These are phyloP conservation scores for Daldinia vernicosa DNA, from an alignment of 495 filamentous ascomycete species.

Conservation along the genomic window DNA sequence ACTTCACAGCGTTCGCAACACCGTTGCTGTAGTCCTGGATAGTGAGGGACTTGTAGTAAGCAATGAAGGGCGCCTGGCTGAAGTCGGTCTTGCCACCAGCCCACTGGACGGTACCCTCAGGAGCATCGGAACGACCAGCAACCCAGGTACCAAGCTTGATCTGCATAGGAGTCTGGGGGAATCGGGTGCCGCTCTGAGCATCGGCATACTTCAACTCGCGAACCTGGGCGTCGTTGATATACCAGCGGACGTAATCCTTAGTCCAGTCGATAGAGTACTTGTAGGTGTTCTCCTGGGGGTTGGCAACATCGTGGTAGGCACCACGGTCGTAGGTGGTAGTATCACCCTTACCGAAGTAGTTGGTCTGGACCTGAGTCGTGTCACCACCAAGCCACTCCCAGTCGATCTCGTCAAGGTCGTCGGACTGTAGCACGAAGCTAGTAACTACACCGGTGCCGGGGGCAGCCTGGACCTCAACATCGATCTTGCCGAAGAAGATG, in stretches of 20 bases:
- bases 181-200: slow-evolving; percentile 69
- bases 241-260: slow-evolving; percentile 77
- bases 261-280: slow-evolving; percentile 94
- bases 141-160: slow-evolving; percentile 89
- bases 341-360: slow-evolving; percentile 96
- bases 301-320: slow-evolving; percentile 67
- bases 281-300: slow-evolving; percentile 73
- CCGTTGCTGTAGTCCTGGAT: slow-evolving; percentile 92
- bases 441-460: slow-evolving; percentile 78
- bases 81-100: slow-evolving; percentile 85
- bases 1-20: slow-evolving; percentile 70
- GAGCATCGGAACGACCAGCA: slow-evolving; percentile 74
- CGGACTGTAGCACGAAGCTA: slow-evolving; percentile 87
- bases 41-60: slow-evolving; percentile 81
- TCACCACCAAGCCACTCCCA: slow-evolving; percentile 83
- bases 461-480: slow-evolving; percentile 71
- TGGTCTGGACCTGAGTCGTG: slow-evolving; percentile 76
- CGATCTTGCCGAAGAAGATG: slow-evolving; percentile 82
- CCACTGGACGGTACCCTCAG: slow-evolving; percentile 85
- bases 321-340: slow-evolving; percentile 78
- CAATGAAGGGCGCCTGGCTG: slow-evolving; percentile 77
- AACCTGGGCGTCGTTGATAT: slow-evolving; percentile 75
- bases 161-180: slow-evolving; percentile 91
- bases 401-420: slow-evolving; percentile 94
- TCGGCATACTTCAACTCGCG: slow-evolving; percentile 71